Base-by-base conservation (phyloP, 176 grass and related monocot species). In the Saccharum spontaneum region DNA sequence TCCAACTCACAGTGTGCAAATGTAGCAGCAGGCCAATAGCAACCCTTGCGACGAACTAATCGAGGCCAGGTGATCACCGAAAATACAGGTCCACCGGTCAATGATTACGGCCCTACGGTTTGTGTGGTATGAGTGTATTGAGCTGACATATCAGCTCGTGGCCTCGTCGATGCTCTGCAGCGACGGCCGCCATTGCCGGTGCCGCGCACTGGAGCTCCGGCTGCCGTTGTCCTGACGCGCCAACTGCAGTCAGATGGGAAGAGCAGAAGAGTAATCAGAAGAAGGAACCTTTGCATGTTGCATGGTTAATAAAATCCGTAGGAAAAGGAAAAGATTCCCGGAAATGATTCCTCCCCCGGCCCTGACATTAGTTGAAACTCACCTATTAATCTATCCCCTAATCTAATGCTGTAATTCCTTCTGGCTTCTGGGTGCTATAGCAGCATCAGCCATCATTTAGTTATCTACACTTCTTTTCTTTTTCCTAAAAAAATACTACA, bases 161-260 rank as follows among this genome's bases (percentile, higher is more conserved):
- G 66, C 81, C 79, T 97, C 94, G 72, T 82, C 88, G 72, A 97
- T 97, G 73, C 91, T 97, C 36, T 94, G 91, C 82, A 97, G 89
- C 66, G 94, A 97, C 20, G 94, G 94, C 57, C 85, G 89, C 94
- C 94, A 97, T 31, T 97, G 91, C 68, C 92, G 83, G 77, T 88
- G 83, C 26, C 86, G 81, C 20, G 68, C 80, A 37, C 85, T 57
- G 77, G 76, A 88, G 88, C 82, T 92, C 80, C 74, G 79, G 81
- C 83, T 79, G 38, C 64, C 81, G 6, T 82, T 79, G 62, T 91
- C 86, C 75, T 89, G 89, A 24, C 87, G 88, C 18, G 80, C 84
- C 86, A 94, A 91, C 86, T 91, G 81, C 68, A 92, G 39, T 78
- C 81, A 94, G 74, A 67, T 83, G 67, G 38, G 77, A 20, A 69